Evolutionary conservation across 805 yeast species (phyloP), one percentile per base, ranked within the genome.

Genomic region (Monosporozyma servazzii): DNA sequence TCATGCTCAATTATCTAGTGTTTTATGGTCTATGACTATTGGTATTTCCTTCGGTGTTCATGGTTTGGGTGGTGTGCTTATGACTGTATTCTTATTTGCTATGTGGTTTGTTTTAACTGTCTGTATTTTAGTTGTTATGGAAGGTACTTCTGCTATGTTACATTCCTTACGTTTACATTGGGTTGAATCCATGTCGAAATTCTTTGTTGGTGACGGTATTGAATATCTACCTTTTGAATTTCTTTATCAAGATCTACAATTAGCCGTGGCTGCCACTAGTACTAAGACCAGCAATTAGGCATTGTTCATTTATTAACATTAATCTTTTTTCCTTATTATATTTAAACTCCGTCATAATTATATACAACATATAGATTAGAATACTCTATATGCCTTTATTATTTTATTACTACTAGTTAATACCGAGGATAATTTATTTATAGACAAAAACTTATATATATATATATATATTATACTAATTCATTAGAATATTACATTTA

Each of bases 121-220:
- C 39, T 75, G 80, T 58, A 81, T 84, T 42, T 71, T 84, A 63
- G 89, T 84, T 47, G 72, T 82, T 47, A 84, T 84, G 90, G 90
- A 84, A 69, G 90, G 90, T 51, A 84, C 89, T 0, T 82, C 88
- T n/a, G 89, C 89, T 20, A 84, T 84, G 90, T 72, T 84, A 61
- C 90, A 84, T 65, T 78, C 86, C 15, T 74, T 84, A 60, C 77
- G 90, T 70, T 72, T 84, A 59, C 90, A 84, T 63, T 84, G 90
- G 90, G 89, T 84, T 50, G 90, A 84, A 63, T 79, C 87, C 37
- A 84, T 84, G 90, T 81, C 87, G 45, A 84, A 84, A 66, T 84
- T 81, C 64, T 84, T 84, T 57, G 84, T 81, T 61, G 90, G 90
- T 62, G 88, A 84, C 62, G 90, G 90, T 56, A 70, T 75, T 47